Base-by-base conservation (phyloP, 257 asterid genomes). In the Ehretia macrophylla region DNA sequence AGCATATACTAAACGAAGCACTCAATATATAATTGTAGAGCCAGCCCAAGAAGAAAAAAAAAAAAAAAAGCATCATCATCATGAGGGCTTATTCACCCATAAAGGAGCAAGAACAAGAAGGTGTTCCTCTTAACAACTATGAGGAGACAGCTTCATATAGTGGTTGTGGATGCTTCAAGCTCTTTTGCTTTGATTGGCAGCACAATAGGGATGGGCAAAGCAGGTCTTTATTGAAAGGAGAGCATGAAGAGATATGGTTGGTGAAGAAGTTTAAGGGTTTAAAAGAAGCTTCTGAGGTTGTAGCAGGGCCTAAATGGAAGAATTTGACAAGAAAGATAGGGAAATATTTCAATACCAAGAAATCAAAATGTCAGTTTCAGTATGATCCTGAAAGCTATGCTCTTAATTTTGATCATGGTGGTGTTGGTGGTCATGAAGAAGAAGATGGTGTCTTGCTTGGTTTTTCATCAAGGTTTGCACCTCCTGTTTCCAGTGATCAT, bases 371-470 rank as follows among this genome's bases (percentile, higher is more conserved):
- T 63, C 73, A 70, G 64, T 62, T 67, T 51, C 85, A 75, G 69
- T 89, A 89, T 37, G 82, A 81, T 48, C 94, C 95, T 32, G 68
- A 76, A 49, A 80, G 91, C 58, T 89, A 89, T 32, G 91, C 91
- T 6, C 74, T 86, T 12, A 89, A 89, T 48, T 89, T 89, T 42
- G 84, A 73, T 35, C 79, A 79, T 35, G 80, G 75, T 3, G 78
- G 20, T 13, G 58, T 5, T 13, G 79, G 8, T 42, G 47, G 8
- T 2, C 8, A 53, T 1, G 45, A 47, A 8, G 82, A 79, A 44
- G 87, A 74, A 12, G 78, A 71, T 16, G 68, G 27, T 47, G 51
- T 73, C 27, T 32, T 54, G 58, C 77, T 71, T 11, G 79, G 70
- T 64, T 88, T 88, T 32, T 81, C 95, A 3, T 27, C 81, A 4